phyloP scores from a whole-genome alignment of 768 basidiomycete genomes.

The Russula lepida region DNA sequence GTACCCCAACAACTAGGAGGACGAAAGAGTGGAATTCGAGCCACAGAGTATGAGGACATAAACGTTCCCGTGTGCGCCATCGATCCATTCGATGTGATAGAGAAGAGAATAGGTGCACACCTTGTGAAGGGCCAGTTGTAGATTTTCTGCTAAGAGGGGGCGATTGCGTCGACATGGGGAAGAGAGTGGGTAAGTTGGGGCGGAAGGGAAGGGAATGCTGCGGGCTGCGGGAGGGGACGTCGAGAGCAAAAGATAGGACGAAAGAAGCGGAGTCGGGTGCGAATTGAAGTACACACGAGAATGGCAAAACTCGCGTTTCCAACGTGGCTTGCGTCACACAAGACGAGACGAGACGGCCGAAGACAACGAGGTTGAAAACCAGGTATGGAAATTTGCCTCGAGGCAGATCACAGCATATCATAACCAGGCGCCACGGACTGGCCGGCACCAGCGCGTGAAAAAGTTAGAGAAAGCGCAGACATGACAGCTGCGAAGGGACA shows the following conservation, averaged over 20 bases:
- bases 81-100: slow-evolving; percentile 2
- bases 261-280: slow-evolving; percentile 16
- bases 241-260: slow-evolving; percentile 16
- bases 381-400: slow-evolving; percentile 23
- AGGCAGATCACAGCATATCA: slow-evolving; percentile 22
- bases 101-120: neutral
- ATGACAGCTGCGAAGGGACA: slow-evolving; percentile 1
- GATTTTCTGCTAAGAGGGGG: slow-evolving; percentile 19
- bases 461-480: neutral
- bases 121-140: slow-evolving; percentile 14
- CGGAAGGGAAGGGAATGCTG: neutral
- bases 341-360: slow-evolving; percentile 18
- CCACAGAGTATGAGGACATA: neutral
- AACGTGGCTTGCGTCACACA: slow-evolving; percentile 21
- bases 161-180: slow-evolving; percentile 21
- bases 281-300: slow-evolving; percentile 21
- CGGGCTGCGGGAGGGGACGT: slow-evolving; percentile 4
- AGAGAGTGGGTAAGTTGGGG: neutral
- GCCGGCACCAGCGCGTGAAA: neutral
- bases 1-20: neutral
- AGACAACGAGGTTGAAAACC: slow-evolving; percentile 20
- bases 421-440: slow-evolving; percentile 15
- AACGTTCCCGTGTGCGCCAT: neutral
- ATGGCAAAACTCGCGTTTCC: slow-evolving; percentile 23
- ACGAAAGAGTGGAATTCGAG: neutral